A percentile compares a stretch with the other conserved stretches of the same genome.
phyloP scores from a whole-genome alignment of 345 rosid species.

The Eucalyptus tenuipes region DNA sequence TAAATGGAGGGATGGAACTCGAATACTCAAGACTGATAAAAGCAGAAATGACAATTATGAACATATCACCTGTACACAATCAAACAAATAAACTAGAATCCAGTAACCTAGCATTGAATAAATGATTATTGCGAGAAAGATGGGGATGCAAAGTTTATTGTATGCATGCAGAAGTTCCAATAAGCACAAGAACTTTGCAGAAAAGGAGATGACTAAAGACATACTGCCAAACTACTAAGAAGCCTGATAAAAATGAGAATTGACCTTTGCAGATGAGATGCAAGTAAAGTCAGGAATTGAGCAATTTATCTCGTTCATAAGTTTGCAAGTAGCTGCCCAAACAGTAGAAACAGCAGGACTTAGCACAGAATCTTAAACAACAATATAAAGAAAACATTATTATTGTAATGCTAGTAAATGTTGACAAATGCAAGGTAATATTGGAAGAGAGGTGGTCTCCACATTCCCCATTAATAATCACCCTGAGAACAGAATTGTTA shows the following conservation, averaged over 20 bases:
- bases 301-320: slow-evolving; percentile 65
- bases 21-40: neutral
- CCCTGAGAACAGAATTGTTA: neutral
- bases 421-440: neutral
- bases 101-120: neutral
- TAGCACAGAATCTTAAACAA: neutral
- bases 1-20: neutral
- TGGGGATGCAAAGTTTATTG: neutral
- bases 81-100: neutral
- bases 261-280: slow-evolving; percentile 81
- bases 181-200: neutral
- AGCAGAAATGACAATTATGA: neutral
- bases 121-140: neutral
- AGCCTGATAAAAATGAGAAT: slow-evolving; percentile 1
- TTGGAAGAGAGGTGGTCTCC: neutral
- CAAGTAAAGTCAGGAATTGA: slow-evolving; percentile 92
- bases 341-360: neutral
- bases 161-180: neutral
- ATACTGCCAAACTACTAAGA: neutral
- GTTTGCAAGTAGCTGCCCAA: slow-evolving; percentile 74
- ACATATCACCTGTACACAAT: neutral
- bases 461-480: neutral
- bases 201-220: neutral
- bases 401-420: neutral
- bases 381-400: neutral